A percentile compares a stretch with the other conserved stretches of the same genome.
Evolutionary conservation across 768 basidiomycete species (phyloP).

Genomic region (Collybiopsis confluens): DNA sequence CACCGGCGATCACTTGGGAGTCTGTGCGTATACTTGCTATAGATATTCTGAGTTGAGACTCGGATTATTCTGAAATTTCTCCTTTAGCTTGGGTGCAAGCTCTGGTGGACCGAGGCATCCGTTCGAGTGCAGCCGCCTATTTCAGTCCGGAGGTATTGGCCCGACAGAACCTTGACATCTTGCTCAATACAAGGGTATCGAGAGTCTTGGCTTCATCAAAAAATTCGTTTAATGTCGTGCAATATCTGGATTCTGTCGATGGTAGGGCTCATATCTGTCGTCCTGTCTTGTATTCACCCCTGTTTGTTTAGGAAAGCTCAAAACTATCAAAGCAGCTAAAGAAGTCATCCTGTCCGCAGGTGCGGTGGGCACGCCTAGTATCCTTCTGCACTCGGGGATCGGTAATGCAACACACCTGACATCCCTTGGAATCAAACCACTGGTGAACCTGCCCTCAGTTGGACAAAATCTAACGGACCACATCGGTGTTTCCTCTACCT

Average conservation of each 20-base stretch:
- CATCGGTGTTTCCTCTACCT: slow-evolving; percentile 19
- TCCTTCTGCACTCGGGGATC: slow-evolving; percentile 31
- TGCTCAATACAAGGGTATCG: slow-evolving; percentile 25
- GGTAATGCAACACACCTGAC: slow-evolving; percentile 20
- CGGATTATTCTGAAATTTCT: not conserved
- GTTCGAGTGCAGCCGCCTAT: slow-evolving; percentile 28
- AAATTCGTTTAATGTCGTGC: slow-evolving; percentile 18
- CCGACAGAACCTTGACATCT: slow-evolving; percentile 25
- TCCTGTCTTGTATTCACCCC: no score
- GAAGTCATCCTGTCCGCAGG: slow-evolving; percentile 36
- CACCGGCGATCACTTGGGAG: slow-evolving; percentile 25
- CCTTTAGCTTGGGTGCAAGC: slow-evolving; percentile 19
- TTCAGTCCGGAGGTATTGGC: slow-evolving; percentile 18
- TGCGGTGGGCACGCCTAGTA: slow-evolving; percentile 28
- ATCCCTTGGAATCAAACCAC: slow-evolving; percentile 17
- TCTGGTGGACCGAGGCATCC: slow-evolving; percentile 20
- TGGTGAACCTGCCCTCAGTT: slow-evolving; percentile 24
- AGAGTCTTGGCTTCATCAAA: slow-evolving; percentile 17
- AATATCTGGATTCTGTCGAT: slow-evolving; percentile 11
- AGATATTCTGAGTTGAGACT: not conserved
- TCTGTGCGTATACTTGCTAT: slow-evolving; percentile 16
- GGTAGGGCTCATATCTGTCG: not conserved
- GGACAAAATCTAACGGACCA: slow-evolving; percentile 31
- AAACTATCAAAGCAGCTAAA: slow-evolving; percentile 20
- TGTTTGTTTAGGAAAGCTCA: not conserved